phyloP scores from a whole-genome alignment of 1,139 yeast species.

The Pichia sp. region DNA sequence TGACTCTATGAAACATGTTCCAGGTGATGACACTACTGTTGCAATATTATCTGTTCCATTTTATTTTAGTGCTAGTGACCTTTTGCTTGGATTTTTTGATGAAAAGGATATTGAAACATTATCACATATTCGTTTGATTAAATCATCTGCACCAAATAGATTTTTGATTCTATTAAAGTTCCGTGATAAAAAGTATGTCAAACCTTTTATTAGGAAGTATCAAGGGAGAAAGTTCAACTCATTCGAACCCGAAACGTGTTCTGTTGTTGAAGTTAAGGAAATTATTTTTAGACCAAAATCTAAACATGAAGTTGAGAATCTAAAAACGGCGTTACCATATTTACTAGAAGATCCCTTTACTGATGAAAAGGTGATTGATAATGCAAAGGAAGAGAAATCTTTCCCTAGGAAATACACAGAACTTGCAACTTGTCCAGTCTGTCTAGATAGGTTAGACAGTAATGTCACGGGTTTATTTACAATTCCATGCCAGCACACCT shows the following conservation, averaged over 20 bases:
- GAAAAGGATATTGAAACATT: conserved; percentile 48
- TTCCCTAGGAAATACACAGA: conserved; percentile 38
- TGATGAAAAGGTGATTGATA: conserved; percentile 4
- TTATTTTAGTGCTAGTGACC: conserved; percentile 78
- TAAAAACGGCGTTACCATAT: conserved; percentile 45
- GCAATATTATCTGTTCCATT: conserved; percentile 83
- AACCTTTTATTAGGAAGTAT: conserved; percentile 54
- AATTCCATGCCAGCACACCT: conserved; percentile 89
- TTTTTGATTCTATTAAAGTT: conserved; percentile 77
- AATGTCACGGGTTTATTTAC: conserved; percentile 76
- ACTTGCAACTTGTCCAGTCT: conserved; percentile 90
- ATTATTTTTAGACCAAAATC: conserved; percentile 37
- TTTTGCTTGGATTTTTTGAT: conserved; percentile 68
- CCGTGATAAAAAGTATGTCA: conserved; percentile 47
- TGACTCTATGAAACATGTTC: conserved; percentile 17
- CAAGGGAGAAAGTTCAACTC: conserved; percentile 77
- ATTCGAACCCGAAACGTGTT: conserved; percentile 86
- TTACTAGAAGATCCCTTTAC: conserved; percentile 69
- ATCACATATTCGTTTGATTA: conserved; percentile 67
- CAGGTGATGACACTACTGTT: conserved; percentile 59
- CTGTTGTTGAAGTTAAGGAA: conserved; percentile 62
- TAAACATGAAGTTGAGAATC: conserved; percentile 22
- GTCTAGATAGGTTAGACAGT: conserved; percentile 85
- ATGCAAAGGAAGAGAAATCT: neutral
- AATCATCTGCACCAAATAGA: conserved; percentile 61